Percentiles rank a stretch among this genome's conserved stretches.
These are phyloP conservation scores for Carex pumila DNA, from an alignment of 176 grass and related monocot genomes.

Conservation along the genomic window DNA sequence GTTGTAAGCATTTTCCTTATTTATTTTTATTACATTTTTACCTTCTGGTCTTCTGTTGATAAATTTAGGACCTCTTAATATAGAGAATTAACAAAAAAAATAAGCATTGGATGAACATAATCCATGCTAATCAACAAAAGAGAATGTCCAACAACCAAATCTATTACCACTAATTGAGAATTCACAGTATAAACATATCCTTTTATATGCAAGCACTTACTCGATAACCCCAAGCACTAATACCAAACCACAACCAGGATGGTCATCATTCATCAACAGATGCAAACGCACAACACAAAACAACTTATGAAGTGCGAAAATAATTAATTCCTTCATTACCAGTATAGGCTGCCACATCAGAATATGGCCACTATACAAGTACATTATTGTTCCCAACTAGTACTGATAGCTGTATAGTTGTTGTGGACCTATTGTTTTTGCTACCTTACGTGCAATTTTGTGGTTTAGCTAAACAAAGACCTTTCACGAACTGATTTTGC, in stretches of 20 bases:
- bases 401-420: not conserved
- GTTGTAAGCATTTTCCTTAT: not conserved
- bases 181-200: not conserved
- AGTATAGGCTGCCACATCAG: not conserved
- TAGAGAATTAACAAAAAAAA: not conserved
- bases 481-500: not conserved
- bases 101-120: not conserved
- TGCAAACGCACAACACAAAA: not conserved
- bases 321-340: not conserved
- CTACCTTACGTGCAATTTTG: not conserved
- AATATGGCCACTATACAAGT: not conserved
- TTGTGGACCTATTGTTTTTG: not conserved
- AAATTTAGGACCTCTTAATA: not conserved
- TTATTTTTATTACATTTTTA: not conserved
- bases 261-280: conserved; percentile 1
- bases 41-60: not conserved
- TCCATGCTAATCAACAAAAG: not conserved
- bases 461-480: not conserved
- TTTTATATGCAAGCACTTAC: not conserved
- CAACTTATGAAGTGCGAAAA: not conserved
- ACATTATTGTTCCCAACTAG: not conserved
- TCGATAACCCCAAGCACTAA: conserved; percentile 25
- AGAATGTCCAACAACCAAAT: not conserved
- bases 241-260: not conserved
- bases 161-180: conserved; percentile 10